Percentiles rank a stretch among this genome's conserved stretches.
Conservation (phyloP, 2,329 filamentous ascomycete species). For the Fonsecaea multimorphosa region DNA sequence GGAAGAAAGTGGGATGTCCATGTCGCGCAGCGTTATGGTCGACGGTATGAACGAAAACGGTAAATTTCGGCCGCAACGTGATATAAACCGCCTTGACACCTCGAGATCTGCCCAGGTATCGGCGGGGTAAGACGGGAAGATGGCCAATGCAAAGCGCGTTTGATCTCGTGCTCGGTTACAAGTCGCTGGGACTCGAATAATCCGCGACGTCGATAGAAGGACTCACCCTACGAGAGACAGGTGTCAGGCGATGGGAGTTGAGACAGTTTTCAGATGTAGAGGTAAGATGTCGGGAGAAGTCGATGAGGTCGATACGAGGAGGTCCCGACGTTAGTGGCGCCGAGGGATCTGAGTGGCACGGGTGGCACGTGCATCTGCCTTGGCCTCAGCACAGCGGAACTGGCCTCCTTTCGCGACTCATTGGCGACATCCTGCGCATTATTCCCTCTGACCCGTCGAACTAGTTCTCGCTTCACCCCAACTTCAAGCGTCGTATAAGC, state of each 20-base stretch:
- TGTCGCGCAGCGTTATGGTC: neutral
- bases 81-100: neutral
- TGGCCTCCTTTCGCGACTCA: neutral
- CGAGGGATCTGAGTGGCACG: neutral
- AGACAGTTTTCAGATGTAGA: neutral
- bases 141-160: neutral
- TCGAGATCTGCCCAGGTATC: neutral
- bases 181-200: neutral
- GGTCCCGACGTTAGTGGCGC: neutral
- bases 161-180: neutral
- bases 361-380: neutral
- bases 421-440: neutral
- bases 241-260: neutral
- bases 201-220: neutral
- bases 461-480: neutral
- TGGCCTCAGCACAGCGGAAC: slow-evolving; percentile 1
- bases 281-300: neutral
- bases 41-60: neutral
- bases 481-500: slow-evolving; percentile 4
- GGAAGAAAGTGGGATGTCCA: slow-evolving; percentile 17
- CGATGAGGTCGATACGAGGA: neutral
- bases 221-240: neutral
- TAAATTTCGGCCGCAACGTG: neutral
- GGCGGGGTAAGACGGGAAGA: slow-evolving; percentile 1
- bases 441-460: neutral